These are phyloP conservation scores for Venturia pyrina DNA, from an alignment of 2,329 filamentous ascomycete species.

Conservation along the genomic window DNA sequence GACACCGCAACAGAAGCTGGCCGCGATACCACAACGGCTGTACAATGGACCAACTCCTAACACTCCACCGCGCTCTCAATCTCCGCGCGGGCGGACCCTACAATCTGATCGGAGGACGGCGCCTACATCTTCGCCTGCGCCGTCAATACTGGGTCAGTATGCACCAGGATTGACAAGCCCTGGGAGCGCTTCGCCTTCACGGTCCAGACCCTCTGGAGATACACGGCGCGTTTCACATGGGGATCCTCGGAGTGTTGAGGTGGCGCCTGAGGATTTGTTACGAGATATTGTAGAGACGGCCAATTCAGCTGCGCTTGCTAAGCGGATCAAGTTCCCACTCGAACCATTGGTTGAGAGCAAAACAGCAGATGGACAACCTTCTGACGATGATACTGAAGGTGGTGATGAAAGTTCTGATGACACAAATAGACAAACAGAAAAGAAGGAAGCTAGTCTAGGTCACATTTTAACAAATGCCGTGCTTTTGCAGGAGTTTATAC, in stretches of 20 bases:
- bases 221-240: neutral
- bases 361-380: neutral
- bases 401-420: slow-evolving; percentile 16
- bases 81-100: slow-evolving; percentile 25
- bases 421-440: slow-evolving; percentile 16
- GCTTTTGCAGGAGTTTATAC: slow-evolving; percentile 39
- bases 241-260: neutral
- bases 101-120: neutral
- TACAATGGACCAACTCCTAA: slow-evolving; percentile 13
- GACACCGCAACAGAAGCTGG: neutral
- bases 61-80: slow-evolving; percentile 24
- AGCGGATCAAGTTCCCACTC: slow-evolving; percentile 25
- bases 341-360: neutral
- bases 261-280: slow-evolving; percentile 4
- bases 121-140: slow-evolving; percentile 3
- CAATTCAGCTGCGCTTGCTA: slow-evolving; percentile 24
- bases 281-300: slow-evolving; percentile 11
- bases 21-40: slow-evolving; percentile 6
- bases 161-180: slow-evolving; percentile 6
- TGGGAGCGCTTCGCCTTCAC: neutral
- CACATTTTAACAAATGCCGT: slow-evolving; percentile 42
- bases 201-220: neutral
- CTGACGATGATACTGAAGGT: slow-evolving; percentile 8
- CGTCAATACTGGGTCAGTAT: slow-evolving; percentile 5
- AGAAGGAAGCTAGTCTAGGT: slow-evolving; percentile 34